Conservation (phyloP, 2,329 filamentous ascomycete genomes). For the Paecilomyces fulvus region DNA sequence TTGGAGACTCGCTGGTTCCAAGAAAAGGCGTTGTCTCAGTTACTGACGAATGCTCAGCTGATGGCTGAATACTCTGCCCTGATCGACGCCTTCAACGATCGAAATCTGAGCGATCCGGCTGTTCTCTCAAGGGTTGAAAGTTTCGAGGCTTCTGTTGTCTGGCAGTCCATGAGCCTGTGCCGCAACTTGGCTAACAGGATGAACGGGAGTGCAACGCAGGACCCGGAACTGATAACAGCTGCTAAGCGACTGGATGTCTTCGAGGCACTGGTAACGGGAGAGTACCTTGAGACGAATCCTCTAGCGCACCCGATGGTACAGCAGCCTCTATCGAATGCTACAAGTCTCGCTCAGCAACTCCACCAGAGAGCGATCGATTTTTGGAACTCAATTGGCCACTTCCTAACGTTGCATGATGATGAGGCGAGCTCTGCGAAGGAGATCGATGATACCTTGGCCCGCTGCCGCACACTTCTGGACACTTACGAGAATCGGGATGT, state of each 20-base stretch:
- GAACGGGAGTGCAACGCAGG: constrained; percentile 28
- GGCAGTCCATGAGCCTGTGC: constrained; percentile 50
- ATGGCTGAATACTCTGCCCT: constrained; percentile 61
- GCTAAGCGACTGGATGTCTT: constrained; percentile 65
- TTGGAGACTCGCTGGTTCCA: constrained; percentile 81
- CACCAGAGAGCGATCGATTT: constrained; percentile 63
- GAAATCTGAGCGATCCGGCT: constrained; percentile 28
- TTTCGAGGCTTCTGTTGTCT: constrained; percentile 52
- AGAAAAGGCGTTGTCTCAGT: constrained; percentile 42
- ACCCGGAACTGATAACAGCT: constrained; percentile 56
- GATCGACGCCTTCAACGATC: constrained; percentile 41
- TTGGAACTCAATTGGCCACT: constrained; percentile 71
- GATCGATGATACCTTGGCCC: constrained; percentile 57
- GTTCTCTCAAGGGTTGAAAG: constrained; percentile 37
- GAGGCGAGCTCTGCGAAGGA: constrained; percentile 44
- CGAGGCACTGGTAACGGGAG: constrained; percentile 67
- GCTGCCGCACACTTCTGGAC: constrained; percentile 63
- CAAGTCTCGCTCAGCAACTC: constrained; percentile 41
- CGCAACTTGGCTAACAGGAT: constrained; percentile 32
- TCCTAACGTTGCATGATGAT: constrained; percentile 58
- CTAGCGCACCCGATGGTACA: constrained; percentile 36
- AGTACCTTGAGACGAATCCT: constrained; percentile 49
- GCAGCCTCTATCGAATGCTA: constrained; percentile 27
- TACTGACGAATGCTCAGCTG: constrained; percentile 50
- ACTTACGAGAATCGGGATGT: constrained; percentile 82